Evolutionary conservation across 2,329 filamentous ascomycete species (phyloP).

Genomic region (Leptographium procerum): DNA sequence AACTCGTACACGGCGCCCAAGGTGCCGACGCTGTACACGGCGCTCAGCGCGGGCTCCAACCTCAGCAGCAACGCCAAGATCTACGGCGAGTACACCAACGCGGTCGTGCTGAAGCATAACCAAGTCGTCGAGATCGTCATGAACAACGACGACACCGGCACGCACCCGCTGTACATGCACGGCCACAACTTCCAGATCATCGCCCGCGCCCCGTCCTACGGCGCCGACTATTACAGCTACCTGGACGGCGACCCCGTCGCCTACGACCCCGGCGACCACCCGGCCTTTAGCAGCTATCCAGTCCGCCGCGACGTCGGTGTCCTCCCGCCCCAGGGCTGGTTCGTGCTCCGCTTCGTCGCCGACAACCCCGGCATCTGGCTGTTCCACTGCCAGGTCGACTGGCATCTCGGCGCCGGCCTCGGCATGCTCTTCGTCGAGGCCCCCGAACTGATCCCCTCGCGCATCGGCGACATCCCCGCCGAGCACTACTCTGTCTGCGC

Average conservation of each 20-base stretch:
- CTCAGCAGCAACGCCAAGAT: slow-evolving; percentile 45
- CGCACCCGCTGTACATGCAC: slow-evolving; percentile 70
- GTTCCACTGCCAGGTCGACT: slow-evolving; percentile 75
- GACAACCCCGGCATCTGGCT: slow-evolving; percentile 52
- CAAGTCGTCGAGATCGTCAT: slow-evolving; percentile 63
- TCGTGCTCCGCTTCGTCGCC: slow-evolving; percentile 55
- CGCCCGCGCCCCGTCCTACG: slow-evolving; percentile 44
- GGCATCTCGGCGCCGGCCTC: slow-evolving; percentile 58
- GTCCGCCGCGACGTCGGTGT: slow-evolving; percentile 60
- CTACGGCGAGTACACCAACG: slow-evolving; percentile 55
- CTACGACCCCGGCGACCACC: slow-evolving; percentile 13
- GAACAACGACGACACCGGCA: slow-evolving; percentile 61
- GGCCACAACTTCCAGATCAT: slow-evolving; percentile 58
- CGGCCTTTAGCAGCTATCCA: slow-evolving; percentile 39
- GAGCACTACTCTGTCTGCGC: slow-evolving; percentile 47
- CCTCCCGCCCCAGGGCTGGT: slow-evolving; percentile 52
- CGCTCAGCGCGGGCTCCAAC: slow-evolving; percentile 44
- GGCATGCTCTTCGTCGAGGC: slow-evolving; percentile 53
- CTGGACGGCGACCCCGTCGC: slow-evolving; percentile 24
- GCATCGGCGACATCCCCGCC: slow-evolving; percentile 42
- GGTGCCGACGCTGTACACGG: slow-evolving; percentile 72
- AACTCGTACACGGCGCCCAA: slow-evolving; percentile 64
- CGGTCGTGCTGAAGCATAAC: slow-evolving; percentile 55
- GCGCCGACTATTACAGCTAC: slow-evolving; percentile 38
- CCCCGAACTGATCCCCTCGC: slow-evolving; percentile 49